These are phyloP conservation scores for Populus simonii DNA, from an alignment of 345 rosid species.

Conservation along the genomic window DNA sequence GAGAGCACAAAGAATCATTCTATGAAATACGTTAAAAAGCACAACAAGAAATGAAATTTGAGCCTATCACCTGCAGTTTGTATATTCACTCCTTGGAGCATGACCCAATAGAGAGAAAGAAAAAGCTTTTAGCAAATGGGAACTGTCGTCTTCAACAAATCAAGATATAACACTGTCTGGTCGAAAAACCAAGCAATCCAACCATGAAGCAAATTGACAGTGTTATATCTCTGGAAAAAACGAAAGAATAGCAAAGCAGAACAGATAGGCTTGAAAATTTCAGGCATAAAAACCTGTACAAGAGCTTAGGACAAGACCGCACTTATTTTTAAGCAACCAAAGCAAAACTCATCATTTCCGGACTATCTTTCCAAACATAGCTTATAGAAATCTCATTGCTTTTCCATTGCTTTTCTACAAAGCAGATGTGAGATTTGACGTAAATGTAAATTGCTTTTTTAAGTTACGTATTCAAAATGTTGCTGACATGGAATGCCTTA, in stretches of 20 bases:
- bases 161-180: background rate
- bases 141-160: conserved; percentile 1
- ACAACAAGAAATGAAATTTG: background rate
- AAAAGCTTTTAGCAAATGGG: background rate
- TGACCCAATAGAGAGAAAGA: background rate
- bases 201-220: background rate
- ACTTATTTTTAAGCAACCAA: background rate
- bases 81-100: background rate
- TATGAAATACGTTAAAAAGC: background rate
- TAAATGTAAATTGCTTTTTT: background rate
- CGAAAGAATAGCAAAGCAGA: background rate
- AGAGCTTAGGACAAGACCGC: background rate
- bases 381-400: background rate
- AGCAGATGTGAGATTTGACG: background rate
- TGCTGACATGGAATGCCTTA: background rate
- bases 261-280: background rate
- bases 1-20: background rate
- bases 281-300: background rate
- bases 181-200: background rate
- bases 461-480: background rate
- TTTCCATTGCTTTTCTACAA: background rate
- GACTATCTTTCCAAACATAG: background rate
- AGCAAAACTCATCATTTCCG: conserved; percentile 1
- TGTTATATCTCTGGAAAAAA: background rate
- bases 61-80: background rate